Evolutionary conservation across 2,329 filamentous ascomycete genomes (phyloP), one percentile per base, ranked within the genome.

Genomic region (Ceratocystis variospora): DNA sequence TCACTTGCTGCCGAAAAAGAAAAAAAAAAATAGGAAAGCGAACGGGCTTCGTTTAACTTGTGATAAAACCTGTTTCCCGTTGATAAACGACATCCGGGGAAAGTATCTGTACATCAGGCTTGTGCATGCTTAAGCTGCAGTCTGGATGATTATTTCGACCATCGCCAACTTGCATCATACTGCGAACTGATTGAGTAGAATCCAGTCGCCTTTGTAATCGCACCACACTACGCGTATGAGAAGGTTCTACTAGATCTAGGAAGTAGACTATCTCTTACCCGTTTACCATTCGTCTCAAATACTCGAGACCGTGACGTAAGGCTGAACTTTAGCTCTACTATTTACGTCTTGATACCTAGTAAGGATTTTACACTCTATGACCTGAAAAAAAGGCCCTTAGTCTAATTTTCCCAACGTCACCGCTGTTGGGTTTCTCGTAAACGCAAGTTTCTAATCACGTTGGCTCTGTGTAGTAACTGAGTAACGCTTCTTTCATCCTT

Each of bases 361-460:
- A 59, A 59, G 55, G 28, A 59, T 33, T 59, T n/a, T 33, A 25
- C 55, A 25, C 25, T 15, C 55, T 8, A 41, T 41, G 37, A 15
- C 12, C 37, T 41, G 37, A 4, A 41, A 41, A 41, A 41, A 15
- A 41, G 37, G 37, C 37, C 37, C 12, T 12, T 12, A 4, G 37
- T 41, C 37, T 33, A 4, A 31, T 17, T 59, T 37, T 33, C 28
- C 28, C 28, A 33, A 59, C 55, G 15, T 59, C 28, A 33, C 2
- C n/a, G 15, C 28, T 59, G 28, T 33, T n/a, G 28, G 55, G 28
- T n/a, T 37, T n/a, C 37, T 59, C 6, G 22, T 8, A 8, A 59
- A 37, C 25, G 12, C 55, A 59, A n/a, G 55, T 37, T 59, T 65
- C 63, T 61, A 65, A 61, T 65, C 46, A n/a, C 31, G 33, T 28